These are phyloP conservation scores for Vitis vinifera DNA, from an alignment of 164 flowering plant species.

Conservation along the genomic window ASM3070453v1 NC_081817.1:23002501-23003000, in stretches of 20 bases:
- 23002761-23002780: constrained; percentile 86
- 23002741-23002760: constrained; percentile 52
- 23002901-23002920: constrained; percentile 67
- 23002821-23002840: neutral
- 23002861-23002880: no score
- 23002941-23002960: constrained; percentile 85
- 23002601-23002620: constrained; percentile 69
- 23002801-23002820: constrained; percentile 6
- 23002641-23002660: constrained; percentile 62
- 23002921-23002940: constrained; percentile 96
- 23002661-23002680: neutral
- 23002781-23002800: constrained; percentile 68
- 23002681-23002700: neutral
- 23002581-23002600: constrained; percentile 67
- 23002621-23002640: constrained; percentile 67
- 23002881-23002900: neutral
- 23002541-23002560: constrained; percentile 57
- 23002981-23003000: constrained; percentile 95
- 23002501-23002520: constrained; percentile 73
- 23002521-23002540: constrained; percentile 59
- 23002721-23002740: constrained; percentile 55
- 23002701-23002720: neutral
- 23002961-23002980: constrained; percentile 96
- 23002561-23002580: constrained; percentile 70
- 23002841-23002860: neutral